Base-by-base conservation (phyloP, 1,139 yeast species). In the Suhomyces coccinellae region DNA sequence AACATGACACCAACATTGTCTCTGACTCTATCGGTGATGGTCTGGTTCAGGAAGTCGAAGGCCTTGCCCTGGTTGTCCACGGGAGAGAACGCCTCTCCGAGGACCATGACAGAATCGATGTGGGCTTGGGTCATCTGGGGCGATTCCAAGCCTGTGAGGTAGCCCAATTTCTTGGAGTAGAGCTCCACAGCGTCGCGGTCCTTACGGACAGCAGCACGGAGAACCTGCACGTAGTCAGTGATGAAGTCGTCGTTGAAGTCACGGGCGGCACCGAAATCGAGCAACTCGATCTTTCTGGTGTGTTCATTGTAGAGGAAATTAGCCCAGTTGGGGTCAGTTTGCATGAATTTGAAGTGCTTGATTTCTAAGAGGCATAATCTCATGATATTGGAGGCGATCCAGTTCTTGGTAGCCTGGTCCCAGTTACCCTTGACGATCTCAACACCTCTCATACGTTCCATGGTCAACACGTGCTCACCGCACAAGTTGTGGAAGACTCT, bases 251-350 rank as follows among this genome's bases (percentile, higher is more conserved):
- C 80, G 38, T 81, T 74, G 63, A 83, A 88, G 24, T 83, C 87
- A 53, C 98, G 79, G 9, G 97, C 86, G 1, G 99, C 98, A 38
- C 99, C 99, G 66, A 93, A 93, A 66, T 93, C 99, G 47, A 93
- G 73, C 47, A 93, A 73, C 64, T 91, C 98, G 49, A 93, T 80
- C 64, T 85, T 82, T 35, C 73, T 64, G 3, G 87, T 80, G 17
- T 71, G 54, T 34, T 74, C 75, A 60, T 91, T 90, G 70, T 87
- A 90, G 50, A 95, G 70, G 67, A 95, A 95, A 64, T 93, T 93
- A 41, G 99, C 98, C 99, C 99, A 95, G 67, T 93, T 93, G 39
- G 99, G 99, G 67, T 93, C 99, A 1, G 99, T 91, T 68, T 93
- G 99, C 99, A 93, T 93, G 67, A 86, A 93, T 58, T 79, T 80